Evolutionary conservation across 768 basidiomycete genomes (phyloP).

Genomic region (Mycena chlorophos): DNA sequence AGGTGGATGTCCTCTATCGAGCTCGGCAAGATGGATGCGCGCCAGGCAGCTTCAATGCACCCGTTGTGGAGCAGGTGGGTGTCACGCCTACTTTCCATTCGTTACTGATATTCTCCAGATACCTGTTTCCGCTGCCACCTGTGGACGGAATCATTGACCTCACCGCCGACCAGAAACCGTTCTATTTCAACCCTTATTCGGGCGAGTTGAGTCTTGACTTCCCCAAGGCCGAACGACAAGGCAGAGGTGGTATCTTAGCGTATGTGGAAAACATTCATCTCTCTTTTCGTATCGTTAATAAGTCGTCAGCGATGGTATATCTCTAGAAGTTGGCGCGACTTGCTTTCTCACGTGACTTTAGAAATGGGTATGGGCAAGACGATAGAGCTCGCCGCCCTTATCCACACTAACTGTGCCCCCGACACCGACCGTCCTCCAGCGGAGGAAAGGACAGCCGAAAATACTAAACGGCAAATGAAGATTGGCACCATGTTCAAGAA

Average conservation of each 20-base stretch:
- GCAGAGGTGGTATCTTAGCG: slow-evolving; percentile 89
- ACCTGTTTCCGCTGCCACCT: slow-evolving; percentile 65
- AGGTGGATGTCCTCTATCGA: slow-evolving; percentile 95
- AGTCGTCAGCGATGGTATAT: slow-evolving; percentile 40
- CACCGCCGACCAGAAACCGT: slow-evolving; percentile 72
- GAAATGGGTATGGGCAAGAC: slow-evolving; percentile 94
- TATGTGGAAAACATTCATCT: slow-evolving; percentile 39
- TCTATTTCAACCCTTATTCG: slow-evolving; percentile 91
- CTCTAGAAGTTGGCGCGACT: slow-evolving; percentile 49
- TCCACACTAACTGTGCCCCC: slow-evolving; percentile 70
- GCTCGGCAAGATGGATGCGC: slow-evolving; percentile 66
- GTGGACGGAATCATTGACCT: slow-evolving; percentile 67
- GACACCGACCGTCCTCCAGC: slow-evolving; percentile 39
- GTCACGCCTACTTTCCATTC: slow-evolving; percentile 2
- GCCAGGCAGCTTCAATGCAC: slow-evolving; percentile 76
- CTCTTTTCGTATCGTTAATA: slow-evolving; percentile 8
- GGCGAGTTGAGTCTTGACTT: slow-evolving; percentile 86
- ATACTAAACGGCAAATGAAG: slow-evolving; percentile 57
- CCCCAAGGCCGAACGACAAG: slow-evolving; percentile 74
- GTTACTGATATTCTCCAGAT: slow-evolving; percentile 46
- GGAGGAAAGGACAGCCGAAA: slow-evolving; percentile 24
- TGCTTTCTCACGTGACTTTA: slow-evolving; percentile 29
- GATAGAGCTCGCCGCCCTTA: slow-evolving; percentile 88
- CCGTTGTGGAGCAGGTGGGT: slow-evolving; percentile 92
- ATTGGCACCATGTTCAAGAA: slow-evolving; percentile 65